A percentile compares a stretch with the other conserved stretches of the same genome.
phyloP scores from a whole-genome alignment of 108 stramenopile species.

The Schizochytrium sp. region DNA sequence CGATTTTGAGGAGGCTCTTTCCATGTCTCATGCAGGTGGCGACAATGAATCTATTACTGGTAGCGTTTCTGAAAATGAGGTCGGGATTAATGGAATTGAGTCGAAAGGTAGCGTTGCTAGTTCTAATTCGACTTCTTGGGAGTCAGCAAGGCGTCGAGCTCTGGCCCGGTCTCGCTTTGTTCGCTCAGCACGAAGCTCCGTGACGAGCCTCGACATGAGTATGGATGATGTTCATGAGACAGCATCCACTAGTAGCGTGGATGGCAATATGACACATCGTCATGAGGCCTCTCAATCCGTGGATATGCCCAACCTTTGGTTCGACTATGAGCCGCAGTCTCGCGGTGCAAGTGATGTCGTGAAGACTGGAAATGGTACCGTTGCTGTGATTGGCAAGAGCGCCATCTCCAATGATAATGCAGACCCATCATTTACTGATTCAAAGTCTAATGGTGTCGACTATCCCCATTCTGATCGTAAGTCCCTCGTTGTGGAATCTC shows the following conservation, averaged over 20 bases:
- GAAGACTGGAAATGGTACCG: neutral
- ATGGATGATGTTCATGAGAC: neutral
- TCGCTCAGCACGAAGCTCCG: conserved; percentile 36
- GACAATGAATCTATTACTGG: conserved; percentile 21
- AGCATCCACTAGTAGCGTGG: neutral
- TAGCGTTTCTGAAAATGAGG: conserved; percentile 40
- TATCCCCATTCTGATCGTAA: neutral
- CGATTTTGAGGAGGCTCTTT: conserved; percentile 30
- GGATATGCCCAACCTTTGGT: conserved; percentile 31
- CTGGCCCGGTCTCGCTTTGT: conserved; percentile 10
- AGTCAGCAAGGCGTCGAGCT: neutral
- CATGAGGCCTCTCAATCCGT: neutral
- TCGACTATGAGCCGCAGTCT: conserved; percentile 2
- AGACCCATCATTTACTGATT: neutral
- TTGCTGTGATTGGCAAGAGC: neutral
- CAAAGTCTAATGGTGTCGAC: neutral
- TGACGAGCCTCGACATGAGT: conserved; percentile 5
- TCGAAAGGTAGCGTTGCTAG: conserved; percentile 55
- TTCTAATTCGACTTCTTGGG: conserved; percentile 20
- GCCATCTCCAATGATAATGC: neutral
- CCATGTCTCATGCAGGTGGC: conserved; percentile 50
- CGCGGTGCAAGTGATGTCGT: neutral
- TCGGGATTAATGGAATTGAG: neutral
- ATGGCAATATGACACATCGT: neutral
- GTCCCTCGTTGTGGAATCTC: neutral